These are phyloP conservation scores for Alternaria brassicicola DNA, from an alignment of 2,329 filamentous ascomycete genomes.

Conservation along the genomic window DNA sequence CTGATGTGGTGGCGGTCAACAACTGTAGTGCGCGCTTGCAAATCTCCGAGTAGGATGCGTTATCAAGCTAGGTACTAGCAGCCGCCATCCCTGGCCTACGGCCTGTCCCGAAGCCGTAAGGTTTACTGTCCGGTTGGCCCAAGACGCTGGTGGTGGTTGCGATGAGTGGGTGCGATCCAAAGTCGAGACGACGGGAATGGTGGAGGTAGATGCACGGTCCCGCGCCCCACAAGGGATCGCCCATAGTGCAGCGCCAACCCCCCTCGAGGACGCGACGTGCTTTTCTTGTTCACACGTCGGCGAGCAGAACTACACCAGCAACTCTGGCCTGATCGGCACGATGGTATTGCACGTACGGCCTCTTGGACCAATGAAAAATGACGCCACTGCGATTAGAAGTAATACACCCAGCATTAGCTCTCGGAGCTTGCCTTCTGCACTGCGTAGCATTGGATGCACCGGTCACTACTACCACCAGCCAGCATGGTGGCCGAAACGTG, in stretches of 20 bases:
- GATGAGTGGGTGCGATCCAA: slow-evolving; percentile 3
- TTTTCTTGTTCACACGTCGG: slow-evolving; percentile 9
- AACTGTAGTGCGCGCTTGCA: neutral
- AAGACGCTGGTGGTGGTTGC: neutral
- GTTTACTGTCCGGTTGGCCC: slow-evolving; percentile 1
- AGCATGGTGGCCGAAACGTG: neutral
- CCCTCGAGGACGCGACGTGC: neutral
- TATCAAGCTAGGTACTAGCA: neutral
- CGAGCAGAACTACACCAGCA: slow-evolving; percentile 3
- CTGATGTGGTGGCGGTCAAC: slow-evolving; percentile 3
- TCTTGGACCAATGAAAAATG: neutral
- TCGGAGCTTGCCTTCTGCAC: neutral
- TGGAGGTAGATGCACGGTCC: neutral
- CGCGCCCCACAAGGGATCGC: neutral
- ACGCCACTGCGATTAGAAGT: neutral
- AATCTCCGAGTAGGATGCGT: neutral
- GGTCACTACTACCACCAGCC: neutral
- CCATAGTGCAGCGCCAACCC: neutral
- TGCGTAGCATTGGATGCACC: neutral
- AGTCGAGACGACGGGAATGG: slow-evolving; percentile 1
- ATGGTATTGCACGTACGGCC: neutral
- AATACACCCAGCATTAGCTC: neutral
- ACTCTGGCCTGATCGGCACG: slow-evolving; percentile 1
- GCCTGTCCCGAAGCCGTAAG: slow-evolving; percentile 11
- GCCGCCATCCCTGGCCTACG: neutral